Conservation (phyloP, 257 asterid genomes). For the Mentha longifolia region DNA sequence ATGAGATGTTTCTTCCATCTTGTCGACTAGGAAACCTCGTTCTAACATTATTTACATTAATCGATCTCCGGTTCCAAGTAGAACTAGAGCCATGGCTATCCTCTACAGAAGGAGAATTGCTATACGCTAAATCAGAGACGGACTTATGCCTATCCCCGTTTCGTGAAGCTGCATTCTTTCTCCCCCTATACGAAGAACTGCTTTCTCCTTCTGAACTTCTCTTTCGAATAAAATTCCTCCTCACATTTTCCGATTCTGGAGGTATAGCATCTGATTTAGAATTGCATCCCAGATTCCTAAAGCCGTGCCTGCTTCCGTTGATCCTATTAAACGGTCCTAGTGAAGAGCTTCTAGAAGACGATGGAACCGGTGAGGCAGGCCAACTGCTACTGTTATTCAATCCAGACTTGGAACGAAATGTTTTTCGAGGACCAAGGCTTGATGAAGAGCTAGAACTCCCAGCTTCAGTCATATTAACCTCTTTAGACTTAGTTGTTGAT, state of each 20-base stretch:
- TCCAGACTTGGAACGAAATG: slow-evolving; percentile 38
- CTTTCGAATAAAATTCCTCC: slow-evolving; percentile 45
- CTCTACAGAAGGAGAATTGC: slow-evolving; percentile 27
- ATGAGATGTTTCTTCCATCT: slow-evolving; percentile 40
- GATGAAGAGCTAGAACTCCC: slow-evolving; percentile 50
- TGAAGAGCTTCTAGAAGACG: slow-evolving; percentile 40
- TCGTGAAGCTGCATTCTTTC: slow-evolving; percentile 29
- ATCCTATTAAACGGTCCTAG: slow-evolving; percentile 33
- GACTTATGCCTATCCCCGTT: slow-evolving; percentile 39
- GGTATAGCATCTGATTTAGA: slow-evolving; percentile 50
- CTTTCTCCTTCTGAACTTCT: slow-evolving; percentile 60
- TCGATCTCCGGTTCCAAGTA: slow-evolving; percentile 47
- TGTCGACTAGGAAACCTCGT: slow-evolving; percentile 40
- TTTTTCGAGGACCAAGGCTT: slow-evolving; percentile 39
- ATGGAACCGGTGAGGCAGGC: slow-evolving; percentile 37
- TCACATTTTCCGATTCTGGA: slow-evolving; percentile 41
- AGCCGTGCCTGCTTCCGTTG: slow-evolving; percentile 42
- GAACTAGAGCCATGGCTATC: slow-evolving; percentile 27
- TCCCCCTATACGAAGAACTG: slow-evolving; percentile 51
- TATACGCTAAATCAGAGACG: slow-evolving; percentile 40
- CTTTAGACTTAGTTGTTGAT: slow-evolving; percentile 36
- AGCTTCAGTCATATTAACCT: slow-evolving; percentile 32
- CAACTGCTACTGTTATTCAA: slow-evolving; percentile 36
- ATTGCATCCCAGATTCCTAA: slow-evolving; percentile 51
- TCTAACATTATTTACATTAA: slow-evolving; percentile 43